Conservation (phyloP, 2,329 filamentous ascomycete species). For the Cryphonectria radicalis region DNA sequence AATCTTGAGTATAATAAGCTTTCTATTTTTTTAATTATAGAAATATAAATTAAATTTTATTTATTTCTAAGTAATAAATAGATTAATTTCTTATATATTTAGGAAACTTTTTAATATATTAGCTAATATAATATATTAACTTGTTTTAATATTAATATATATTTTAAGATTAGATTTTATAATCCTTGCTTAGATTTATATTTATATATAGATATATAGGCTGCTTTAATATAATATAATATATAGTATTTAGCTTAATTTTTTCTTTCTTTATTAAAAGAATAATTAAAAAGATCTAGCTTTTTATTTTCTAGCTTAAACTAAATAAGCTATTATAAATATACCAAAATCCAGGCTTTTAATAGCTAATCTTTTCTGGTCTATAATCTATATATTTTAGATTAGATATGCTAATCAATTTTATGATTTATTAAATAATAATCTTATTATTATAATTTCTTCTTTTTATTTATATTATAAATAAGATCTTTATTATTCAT, state of each 20-base stretch:
- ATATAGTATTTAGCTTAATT: neutral
- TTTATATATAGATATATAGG: neutral
- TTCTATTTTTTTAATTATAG: neutral
- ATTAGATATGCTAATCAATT: too few species aligned
- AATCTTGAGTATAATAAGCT: neutral
- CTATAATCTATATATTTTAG: too few species aligned
- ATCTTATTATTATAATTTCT: neutral
- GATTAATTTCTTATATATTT: neutral
- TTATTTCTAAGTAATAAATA: neutral
- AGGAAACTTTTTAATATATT: too few species aligned
- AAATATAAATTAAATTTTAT: neutral
- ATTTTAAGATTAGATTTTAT: neutral
- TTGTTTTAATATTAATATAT: neutral
- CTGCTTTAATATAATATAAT: neutral
- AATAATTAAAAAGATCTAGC: neutral
- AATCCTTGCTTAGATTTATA: neutral
- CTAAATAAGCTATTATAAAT: neutral
- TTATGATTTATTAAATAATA: too few species aligned
- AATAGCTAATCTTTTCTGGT: too few species aligned
- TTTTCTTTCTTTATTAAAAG: neutral
- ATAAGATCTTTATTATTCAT: too few species aligned
- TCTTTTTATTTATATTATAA: too few species aligned
- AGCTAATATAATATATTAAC: too few species aligned
- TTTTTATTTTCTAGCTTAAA: too few species aligned
- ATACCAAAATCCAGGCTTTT: too few species aligned